These are phyloP conservation scores for Leucosporidium scottii DNA, from an alignment of 768 basidiomycete species.

Conservation along the genomic window DNA sequence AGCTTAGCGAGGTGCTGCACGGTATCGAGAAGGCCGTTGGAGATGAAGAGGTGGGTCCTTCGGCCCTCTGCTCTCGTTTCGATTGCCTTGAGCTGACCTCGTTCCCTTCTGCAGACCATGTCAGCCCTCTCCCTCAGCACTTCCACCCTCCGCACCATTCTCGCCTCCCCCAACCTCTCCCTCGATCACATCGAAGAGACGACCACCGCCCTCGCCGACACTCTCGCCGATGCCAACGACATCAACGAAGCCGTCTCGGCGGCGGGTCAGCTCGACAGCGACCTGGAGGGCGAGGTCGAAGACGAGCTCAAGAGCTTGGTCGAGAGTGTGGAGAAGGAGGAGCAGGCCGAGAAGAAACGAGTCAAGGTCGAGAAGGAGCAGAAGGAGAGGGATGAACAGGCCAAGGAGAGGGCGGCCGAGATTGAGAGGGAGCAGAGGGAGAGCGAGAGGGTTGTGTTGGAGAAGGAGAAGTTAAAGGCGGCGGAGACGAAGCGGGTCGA, in stretches of 20 bases:
- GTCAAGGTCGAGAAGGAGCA: not conserved
- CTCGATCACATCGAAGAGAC: slow-evolving; percentile 23
- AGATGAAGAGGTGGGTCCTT: slow-evolving; percentile 23
- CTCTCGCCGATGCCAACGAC: slow-evolving; percentile 15
- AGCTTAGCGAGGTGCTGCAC: slow-evolving; percentile 18
- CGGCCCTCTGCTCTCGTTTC: not conserved
- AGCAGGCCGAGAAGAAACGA: slow-evolving; percentile 1
- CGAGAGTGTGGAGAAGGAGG: not conserved
- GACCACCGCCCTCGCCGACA: slow-evolving; percentile 20
- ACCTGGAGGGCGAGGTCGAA: slow-evolving; percentile 15
- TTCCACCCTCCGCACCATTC: slow-evolving; percentile 17
- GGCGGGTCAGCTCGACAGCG: slow-evolving; percentile 2
- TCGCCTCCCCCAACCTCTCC: slow-evolving; percentile 23
- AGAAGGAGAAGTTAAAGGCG: not conserved
- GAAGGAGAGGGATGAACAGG: not conserved
- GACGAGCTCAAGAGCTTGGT: slow-evolving; percentile 11
- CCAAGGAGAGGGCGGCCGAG: not conserved
- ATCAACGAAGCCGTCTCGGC: slow-evolving; percentile 21
- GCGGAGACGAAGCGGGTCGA: not conserved
- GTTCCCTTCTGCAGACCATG: slow-evolving; percentile 12
- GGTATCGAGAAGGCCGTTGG: slow-evolving; percentile 26
- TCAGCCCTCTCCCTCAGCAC: slow-evolving; percentile 28
- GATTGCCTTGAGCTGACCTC: not conserved
- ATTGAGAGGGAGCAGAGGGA: not conserved
- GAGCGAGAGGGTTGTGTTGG: not conserved